Base-by-base conservation (phyloP, 192 early-diverging fungal species). In the Backusella australiensis region DNA sequence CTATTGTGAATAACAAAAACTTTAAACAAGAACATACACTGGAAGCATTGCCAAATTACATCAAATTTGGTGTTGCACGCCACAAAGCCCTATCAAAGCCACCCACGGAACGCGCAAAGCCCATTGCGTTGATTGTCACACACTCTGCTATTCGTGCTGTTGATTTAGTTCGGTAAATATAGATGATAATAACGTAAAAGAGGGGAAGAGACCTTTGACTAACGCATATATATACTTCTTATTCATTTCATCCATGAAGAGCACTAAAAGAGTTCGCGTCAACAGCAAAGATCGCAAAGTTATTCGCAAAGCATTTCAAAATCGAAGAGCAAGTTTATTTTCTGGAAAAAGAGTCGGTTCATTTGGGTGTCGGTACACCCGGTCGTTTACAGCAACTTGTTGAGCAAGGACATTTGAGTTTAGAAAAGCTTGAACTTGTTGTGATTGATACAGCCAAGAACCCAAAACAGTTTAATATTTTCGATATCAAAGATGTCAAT, bases 291-390 rank as follows among this genome's bases (percentile, higher is more conserved):
- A 80, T 93, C 32, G 91, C 83, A 26, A 95, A 95, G 84, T 78
- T 95, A 56, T 95, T 95, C 81, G 90, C 93, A 1, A 88, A 91
- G 59, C 94, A 95, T 78, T 78, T 95, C 80, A 95, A 95, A 75
- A 78, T 94, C 1, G 72, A 87, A 35, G 92, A 95, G 49, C 93
- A 95, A 75, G 80, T 88, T 14, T 75, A 85, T 63, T 82, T 86
- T 49, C 77, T 93, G 63, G 70, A 85, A 32, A 82, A 83, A 9
- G 78, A 86, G 1, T 53, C 77, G 1, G 82, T 89, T 53, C 89
- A 89, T 73, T 78, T 95, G 49, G 90, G 82, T 26, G 91, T 95
- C 1, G 93, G 93, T 11, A 93, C 93, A 7, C 88, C 93, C 14
- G 86, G 86, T 73, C 84, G 93, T 21, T 71, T 95, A 8, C 75